phyloP scores from a whole-genome alignment of 805 yeast genomes.

The Starmerella gropengiesseri region DNA sequence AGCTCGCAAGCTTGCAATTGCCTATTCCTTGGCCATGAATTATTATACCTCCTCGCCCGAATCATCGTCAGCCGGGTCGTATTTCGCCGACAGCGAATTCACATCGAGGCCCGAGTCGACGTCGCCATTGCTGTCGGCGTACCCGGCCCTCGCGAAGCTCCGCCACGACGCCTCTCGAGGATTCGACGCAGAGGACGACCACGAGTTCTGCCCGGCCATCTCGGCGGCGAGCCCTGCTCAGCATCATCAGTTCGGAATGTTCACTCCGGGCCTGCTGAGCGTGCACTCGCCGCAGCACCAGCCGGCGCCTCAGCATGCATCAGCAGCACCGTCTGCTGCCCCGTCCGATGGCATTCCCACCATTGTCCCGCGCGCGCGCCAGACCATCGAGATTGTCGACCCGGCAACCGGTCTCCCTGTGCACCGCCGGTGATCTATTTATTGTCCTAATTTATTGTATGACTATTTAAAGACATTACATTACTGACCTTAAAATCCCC shows the following conservation, averaged over 20 bases:
- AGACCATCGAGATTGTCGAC: conserved; percentile 24
- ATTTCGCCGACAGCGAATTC: conserved; percentile 14
- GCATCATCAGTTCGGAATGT: background rate
- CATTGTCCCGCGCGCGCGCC: conserved; percentile 17
- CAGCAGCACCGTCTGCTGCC: conserved; percentile 2
- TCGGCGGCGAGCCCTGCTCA: conserved; percentile 13
- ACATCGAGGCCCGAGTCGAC: conserved; percentile 25
- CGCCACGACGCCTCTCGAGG: conserved; percentile 46
- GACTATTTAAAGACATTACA: background rate
- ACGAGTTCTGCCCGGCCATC: conserved; percentile 56
- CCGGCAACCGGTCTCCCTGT: conserved; percentile 27
- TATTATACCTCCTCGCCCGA: conserved; percentile 22
- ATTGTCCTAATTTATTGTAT: conserved; percentile 1
- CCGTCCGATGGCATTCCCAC: conserved; percentile 13
- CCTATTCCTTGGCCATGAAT: conserved; percentile 16
- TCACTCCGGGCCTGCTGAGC: background rate
- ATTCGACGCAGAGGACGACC: conserved; percentile 60
- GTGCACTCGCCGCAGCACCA: background rate
- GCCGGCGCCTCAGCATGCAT: background rate
- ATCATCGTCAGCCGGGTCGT: conserved; percentile 20
- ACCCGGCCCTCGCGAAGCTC: conserved; percentile 22
- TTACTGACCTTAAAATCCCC: no score
- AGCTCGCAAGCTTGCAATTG: conserved; percentile 1
- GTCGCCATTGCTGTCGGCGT: conserved; percentile 26
- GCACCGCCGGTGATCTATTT: conserved; percentile 14